A percentile compares a stretch with the other conserved stretches of the same genome.
phyloP scores from a whole-genome alignment of 1,284 basidiomycete genomes.

The Pseudozyma sp. region DNA sequence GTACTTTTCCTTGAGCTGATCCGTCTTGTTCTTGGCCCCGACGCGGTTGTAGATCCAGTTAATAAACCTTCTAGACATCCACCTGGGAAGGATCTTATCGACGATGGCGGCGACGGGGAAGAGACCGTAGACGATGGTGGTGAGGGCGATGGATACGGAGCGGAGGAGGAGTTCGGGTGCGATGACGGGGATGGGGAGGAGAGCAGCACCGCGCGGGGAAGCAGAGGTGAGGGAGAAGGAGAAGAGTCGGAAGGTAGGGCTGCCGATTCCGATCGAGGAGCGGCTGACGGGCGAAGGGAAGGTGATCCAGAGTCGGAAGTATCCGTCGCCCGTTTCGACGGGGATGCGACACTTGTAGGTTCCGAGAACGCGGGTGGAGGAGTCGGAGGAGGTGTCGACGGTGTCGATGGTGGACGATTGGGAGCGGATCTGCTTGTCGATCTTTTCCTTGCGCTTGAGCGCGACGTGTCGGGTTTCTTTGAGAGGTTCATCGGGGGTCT shows the following conservation, averaged over 20 bases:
- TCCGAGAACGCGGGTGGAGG: slow-evolving; percentile 29
- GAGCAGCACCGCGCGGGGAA: slow-evolving; percentile 50
- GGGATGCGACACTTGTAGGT: slow-evolving; percentile 55
- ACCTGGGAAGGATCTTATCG: slow-evolving; percentile 53
- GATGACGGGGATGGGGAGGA: slow-evolving; percentile 55
- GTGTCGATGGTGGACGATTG: slow-evolving; percentile 28
- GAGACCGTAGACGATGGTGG: slow-evolving; percentile 50
- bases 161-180: slow-evolving; percentile 55
- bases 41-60: slow-evolving; percentile 50
- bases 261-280: slow-evolving; percentile 27
- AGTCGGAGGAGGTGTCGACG: slow-evolving; percentile 15
- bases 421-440: slow-evolving; percentile 47
- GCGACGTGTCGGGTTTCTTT: slow-evolving; percentile 36
- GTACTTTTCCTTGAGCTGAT: slow-evolving; percentile 42
- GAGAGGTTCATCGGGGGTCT: slow-evolving; percentile 3
- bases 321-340: slow-evolving; percentile 54
- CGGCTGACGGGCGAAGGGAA: slow-evolving; percentile 28
- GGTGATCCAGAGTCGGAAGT: slow-evolving; percentile 53
- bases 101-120: slow-evolving; percentile 55
- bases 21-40: slow-evolving; percentile 47
- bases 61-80: slow-evolving; percentile 43
- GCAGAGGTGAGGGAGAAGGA: slow-evolving; percentile 57
- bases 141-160: slow-evolving; percentile 43
- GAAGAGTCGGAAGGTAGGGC: slow-evolving; percentile 56
- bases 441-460: slow-evolving; percentile 35